Conservation (phyloP, 208 protist genomes). For the Leishmania turanica region DNA sequence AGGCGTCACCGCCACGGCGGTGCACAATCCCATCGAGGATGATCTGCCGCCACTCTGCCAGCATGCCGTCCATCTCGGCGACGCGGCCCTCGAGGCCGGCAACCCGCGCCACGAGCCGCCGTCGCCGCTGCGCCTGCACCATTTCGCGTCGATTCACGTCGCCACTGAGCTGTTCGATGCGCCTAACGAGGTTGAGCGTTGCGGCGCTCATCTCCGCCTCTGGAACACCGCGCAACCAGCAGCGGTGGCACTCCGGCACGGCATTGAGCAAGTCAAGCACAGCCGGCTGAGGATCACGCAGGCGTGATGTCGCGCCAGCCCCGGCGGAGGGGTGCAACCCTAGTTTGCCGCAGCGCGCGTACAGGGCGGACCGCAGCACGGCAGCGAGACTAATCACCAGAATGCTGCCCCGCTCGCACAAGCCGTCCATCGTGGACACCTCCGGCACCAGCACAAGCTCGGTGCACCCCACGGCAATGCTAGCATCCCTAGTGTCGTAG, state of each 20-base stretch:
- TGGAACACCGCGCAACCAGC: conserved; percentile 27
- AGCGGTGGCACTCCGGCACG: conserved; percentile 35
- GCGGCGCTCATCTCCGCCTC: conserved; percentile 22
- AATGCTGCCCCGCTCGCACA: conserved; percentile 17
- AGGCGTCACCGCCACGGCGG: conserved; percentile 43
- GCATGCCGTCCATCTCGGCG: conserved; percentile 10
- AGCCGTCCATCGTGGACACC: neutral
- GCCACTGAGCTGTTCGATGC: conserved; percentile 9
- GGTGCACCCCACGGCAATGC: conserved; percentile 55
- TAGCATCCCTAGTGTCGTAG: conserved; percentile 53
- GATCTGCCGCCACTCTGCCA: conserved; percentile 35
- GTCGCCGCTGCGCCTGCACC: conserved; percentile 31
- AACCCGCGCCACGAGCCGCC: conserved; percentile 32
- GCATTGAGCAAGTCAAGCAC: conserved; percentile 29
- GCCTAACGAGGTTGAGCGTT: conserved; percentile 11
- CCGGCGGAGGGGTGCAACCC: conserved; percentile 6
- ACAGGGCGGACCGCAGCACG: conserved; percentile 48
- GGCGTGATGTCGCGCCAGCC: neutral
- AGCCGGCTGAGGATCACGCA: neutral
- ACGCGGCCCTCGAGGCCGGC: conserved; percentile 25
- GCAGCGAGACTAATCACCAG: conserved; percentile 32
- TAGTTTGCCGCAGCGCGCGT: conserved; percentile 35
- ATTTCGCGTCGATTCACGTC: conserved; percentile 27
- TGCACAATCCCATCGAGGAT: conserved; percentile 76
- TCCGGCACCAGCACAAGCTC: conserved; percentile 69